phyloP scores from a whole-genome alignment of 345 rosid species.

The Acer negundo region DNA sequence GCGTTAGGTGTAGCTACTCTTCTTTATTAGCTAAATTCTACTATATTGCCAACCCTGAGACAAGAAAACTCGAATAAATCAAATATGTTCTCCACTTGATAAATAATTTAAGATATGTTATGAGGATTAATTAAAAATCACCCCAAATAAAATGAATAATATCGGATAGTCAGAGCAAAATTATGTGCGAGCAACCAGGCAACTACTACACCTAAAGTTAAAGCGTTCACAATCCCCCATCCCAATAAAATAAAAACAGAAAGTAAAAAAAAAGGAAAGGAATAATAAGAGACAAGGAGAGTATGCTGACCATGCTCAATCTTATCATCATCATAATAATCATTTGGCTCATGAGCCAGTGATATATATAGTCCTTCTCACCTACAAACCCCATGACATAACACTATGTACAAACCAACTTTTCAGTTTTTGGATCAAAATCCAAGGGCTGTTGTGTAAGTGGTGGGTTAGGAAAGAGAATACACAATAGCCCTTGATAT shows the following conservation, averaged over 20 bases:
- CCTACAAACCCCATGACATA: no score
- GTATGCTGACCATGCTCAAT: not conserved
- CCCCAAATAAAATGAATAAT: not conserved
- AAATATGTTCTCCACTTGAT: not conserved
- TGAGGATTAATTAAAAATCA: not conserved
- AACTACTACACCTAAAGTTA: not conserved
- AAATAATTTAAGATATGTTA: not conserved
- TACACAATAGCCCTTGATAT: no score
- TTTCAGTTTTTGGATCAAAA: no score
- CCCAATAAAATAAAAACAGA: not conserved
- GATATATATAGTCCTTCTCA: not conserved
- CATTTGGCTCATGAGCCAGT: not conserved
- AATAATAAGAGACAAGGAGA: not conserved
- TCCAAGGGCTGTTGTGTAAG: no score
- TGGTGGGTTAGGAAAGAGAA: no score
- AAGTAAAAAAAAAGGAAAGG: not conserved
- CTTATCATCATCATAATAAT: not conserved
- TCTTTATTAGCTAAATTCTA: constrained; percentile 3
- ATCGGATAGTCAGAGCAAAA: not conserved
- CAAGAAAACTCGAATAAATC: not conserved
- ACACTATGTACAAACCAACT: no score
- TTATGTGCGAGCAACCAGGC: not conserved
- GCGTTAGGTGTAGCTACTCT: constrained; percentile 17
- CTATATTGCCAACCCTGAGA: not conserved
- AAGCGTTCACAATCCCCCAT: not conserved